phyloP scores from a whole-genome alignment of 176 grass and related monocot genomes.

The Raddia distichophylla region DNA sequence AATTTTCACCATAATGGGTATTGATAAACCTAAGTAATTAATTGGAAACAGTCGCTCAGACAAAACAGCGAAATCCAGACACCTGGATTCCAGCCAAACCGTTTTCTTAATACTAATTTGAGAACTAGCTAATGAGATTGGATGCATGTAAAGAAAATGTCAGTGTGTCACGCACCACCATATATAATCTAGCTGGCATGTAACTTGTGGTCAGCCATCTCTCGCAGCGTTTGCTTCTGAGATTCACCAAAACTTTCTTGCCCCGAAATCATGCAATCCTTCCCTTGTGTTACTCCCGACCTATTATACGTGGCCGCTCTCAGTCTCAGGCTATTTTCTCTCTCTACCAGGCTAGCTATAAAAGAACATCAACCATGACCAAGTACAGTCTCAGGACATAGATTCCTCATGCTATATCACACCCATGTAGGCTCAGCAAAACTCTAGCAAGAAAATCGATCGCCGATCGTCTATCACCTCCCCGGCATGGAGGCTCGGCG shows the following conservation, averaged over 20 bases:
- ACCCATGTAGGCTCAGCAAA: conserved; percentile 7
- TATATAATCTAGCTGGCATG: conserved; percentile 25
- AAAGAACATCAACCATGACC: conserved; percentile 24
- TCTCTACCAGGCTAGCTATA: conserved; percentile 18
- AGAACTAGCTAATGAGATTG: neutral
- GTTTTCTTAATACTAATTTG: neutral
- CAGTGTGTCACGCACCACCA: conserved; percentile 22
- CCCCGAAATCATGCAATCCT: conserved; percentile 52
- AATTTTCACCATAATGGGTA: too few species aligned
- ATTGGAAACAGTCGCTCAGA: too few species aligned
- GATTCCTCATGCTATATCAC: conserved; percentile 18
- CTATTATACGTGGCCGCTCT: neutral
- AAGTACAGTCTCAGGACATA: conserved; percentile 30
- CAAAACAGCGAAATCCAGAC: too few species aligned
- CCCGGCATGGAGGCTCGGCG: conserved; percentile 20
- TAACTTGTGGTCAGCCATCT: conserved; percentile 42
- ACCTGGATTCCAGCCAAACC: too few species aligned
- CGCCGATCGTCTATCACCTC: neutral
- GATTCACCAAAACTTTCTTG: conserved; percentile 50
- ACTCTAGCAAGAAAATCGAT: neutral
- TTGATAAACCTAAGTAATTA: too few species aligned
- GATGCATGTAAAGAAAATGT: neutral
- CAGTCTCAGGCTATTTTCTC: neutral
- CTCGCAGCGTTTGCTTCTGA: conserved; percentile 45
- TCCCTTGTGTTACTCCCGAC: conserved; percentile 25